A percentile compares a stretch with the other conserved stretches of the same genome.
These are phyloP conservation scores for Cyclanthera cordifolia DNA, from an alignment of 306 rosid species.

Conservation along the genomic window DNA sequence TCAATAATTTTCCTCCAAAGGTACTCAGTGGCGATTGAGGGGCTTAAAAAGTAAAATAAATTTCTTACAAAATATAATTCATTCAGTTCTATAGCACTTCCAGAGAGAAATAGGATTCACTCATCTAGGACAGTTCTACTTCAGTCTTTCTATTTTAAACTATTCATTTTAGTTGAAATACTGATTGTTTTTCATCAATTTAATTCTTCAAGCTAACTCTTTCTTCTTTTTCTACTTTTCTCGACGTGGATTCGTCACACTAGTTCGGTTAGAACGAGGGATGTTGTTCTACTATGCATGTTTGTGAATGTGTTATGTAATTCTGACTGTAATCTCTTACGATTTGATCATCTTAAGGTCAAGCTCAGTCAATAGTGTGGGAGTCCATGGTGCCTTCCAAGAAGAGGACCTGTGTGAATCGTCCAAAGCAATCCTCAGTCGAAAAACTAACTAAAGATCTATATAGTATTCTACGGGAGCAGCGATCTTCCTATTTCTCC, in stretches of 20 bases:
- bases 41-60: neutral
- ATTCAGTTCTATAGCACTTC: neutral
- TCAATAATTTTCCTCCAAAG: too few relatives aligned
- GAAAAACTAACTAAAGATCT: constrained; percentile 94
- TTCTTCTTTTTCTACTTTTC: neutral
- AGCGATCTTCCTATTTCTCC: constrained; percentile 71
- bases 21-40: neutral
- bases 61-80: too few relatives aligned
- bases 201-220: neutral
- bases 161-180: neutral
- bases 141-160: neutral
- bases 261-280: neutral
- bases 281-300: neutral
- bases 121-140: neutral
- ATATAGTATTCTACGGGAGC: constrained; percentile 79
- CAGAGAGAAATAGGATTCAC: neutral
- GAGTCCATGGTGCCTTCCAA: constrained; percentile 81
- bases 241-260: neutral
- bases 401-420: constrained; percentile 77
- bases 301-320: constrained; percentile 5
- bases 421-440: constrained; percentile 77
- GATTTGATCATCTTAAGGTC: constrained; percentile 45
- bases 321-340: constrained; percentile 19
- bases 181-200: neutral
- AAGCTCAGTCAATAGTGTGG: constrained; percentile 88